Evolutionary conservation across 257 asterid genomes (phyloP).

Genomic region (Lavandula angustifolia): DNA sequence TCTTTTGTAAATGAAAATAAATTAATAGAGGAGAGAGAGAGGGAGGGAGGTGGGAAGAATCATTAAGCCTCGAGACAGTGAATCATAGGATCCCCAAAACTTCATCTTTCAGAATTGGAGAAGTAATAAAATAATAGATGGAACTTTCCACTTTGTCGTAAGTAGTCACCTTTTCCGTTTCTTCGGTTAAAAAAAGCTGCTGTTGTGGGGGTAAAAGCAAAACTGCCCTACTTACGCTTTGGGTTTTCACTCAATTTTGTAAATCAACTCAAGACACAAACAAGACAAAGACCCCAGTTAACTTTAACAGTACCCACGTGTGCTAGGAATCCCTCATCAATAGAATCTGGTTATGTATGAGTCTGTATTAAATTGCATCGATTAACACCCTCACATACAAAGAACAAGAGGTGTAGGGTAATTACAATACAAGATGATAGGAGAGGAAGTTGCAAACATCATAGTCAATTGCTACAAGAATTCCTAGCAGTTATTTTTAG

Average conservation of each 20-base stretch:
- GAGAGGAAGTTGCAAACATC: constrained; percentile 1
- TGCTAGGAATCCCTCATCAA: too few relatives aligned
- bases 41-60: constrained; percentile 32
- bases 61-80: constrained; percentile 21
- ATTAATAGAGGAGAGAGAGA: neutral
- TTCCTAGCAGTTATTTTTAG: constrained; percentile 38
- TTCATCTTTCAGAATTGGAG: constrained; percentile 9
- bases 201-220: constrained; percentile 27
- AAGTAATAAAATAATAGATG: neutral
- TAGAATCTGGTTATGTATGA: too few relatives aligned
- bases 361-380: too few relatives aligned
- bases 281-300: too few relatives aligned
- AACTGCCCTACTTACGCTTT: neutral
- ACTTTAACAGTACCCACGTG: too few relatives aligned
- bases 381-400: too few relatives aligned
- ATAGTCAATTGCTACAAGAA: constrained; percentile 42
- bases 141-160: constrained; percentile 39
- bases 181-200: constrained; percentile 38
- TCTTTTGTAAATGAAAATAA: neutral
- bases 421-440: too few relatives aligned
- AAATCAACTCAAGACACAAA: neutral
- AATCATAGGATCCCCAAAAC: constrained; percentile 35
- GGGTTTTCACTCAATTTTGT: neutral
- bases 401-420: too few relatives aligned
- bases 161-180: constrained; percentile 40